A percentile compares a stretch with the other conserved stretches of the same genome.
phyloP scores from a whole-genome alignment of 352 stramenopile genomes.

The Phytophthora pisi region DNA sequence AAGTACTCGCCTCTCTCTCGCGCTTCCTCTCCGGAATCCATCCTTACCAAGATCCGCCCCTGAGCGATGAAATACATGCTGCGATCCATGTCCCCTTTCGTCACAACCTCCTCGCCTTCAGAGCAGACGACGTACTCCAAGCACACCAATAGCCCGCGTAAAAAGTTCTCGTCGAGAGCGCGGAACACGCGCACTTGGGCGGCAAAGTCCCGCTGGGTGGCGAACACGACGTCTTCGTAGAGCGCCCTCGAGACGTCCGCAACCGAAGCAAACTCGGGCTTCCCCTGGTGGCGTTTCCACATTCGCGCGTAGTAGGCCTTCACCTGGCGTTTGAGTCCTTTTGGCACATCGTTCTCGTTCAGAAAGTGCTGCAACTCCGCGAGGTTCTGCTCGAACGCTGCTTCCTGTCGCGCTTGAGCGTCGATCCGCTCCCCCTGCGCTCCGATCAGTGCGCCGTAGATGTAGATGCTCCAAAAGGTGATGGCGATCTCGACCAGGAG shows the following conservation, averaged over 20 bases:
- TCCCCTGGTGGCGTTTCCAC: slow-evolving; percentile 52
- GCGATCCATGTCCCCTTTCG: slow-evolving; percentile 66
- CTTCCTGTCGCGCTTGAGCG: slow-evolving; percentile 46
- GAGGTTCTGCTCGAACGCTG: slow-evolving; percentile 67
- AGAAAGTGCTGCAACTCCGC: slow-evolving; percentile 74
- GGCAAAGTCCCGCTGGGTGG: slow-evolving; percentile 53
- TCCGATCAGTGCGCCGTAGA: slow-evolving; percentile 68
- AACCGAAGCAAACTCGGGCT: slow-evolving; percentile 59
- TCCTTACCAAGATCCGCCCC: slow-evolving; percentile 66
- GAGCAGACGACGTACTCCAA: slow-evolving; percentile 73
- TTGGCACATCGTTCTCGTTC: slow-evolving; percentile 66
- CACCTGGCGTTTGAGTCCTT: slow-evolving; percentile 67
- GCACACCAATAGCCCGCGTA: slow-evolving; percentile 62
- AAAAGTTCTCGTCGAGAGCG: slow-evolving; percentile 59
- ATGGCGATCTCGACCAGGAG: slow-evolving; percentile 56
- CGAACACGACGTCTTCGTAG: slow-evolving; percentile 65
- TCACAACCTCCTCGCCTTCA: slow-evolving; percentile 64
- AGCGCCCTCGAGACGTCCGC: slow-evolving; percentile 49
- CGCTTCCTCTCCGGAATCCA: slow-evolving; percentile 44
- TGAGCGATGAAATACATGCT: slow-evolving; percentile 85
- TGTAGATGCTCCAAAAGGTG: slow-evolving; percentile 73
- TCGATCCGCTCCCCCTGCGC: slow-evolving; percentile 62
- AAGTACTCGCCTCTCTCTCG: slow-evolving; percentile 73
- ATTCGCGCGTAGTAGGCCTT: slow-evolving; percentile 75
- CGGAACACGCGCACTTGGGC: slow-evolving; percentile 59